Base-by-base conservation (phyloP, 2,329 filamentous ascomycete genomes). In the Calonectria pseudoturangicola region DNA sequence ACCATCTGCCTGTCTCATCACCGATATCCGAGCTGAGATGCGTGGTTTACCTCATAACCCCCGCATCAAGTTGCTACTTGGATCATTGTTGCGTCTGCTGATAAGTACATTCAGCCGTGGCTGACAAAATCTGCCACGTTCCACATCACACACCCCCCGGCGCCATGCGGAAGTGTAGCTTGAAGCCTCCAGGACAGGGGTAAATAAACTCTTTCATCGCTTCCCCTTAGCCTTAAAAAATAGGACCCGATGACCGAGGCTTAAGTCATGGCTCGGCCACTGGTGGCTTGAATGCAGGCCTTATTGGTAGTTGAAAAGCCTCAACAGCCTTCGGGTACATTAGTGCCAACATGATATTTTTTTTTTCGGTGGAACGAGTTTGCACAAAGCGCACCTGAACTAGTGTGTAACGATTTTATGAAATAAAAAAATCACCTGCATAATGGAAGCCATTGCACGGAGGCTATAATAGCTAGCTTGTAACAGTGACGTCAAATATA, bases 81-180 rank as follows among this genome's bases (percentile, higher is more conserved):
- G 36, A 13, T 15, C 36, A 16, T 60, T 60, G 2, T 18, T 36
- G 27, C 33, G n/a, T 60, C 54, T 41, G 54, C 21, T 60, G 33
- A 60, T 41, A 12, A 27, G 54, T 60, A 60, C 54, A 41, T 60
- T 60, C 54, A 60, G 54, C 54, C 33, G 36, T 60, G 54, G 54
- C 54, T 60, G 21, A 60, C 30, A 33, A 41, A 25, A 60, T 41
- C 54, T 60, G 33, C 54, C 54, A 60, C 54, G 36, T 60, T 41
- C n/a, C 18, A 30, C 27, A 15, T 39, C 33, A 16, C 54, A 7
- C 54, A n/a, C 33, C 54, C 36, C n/a, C 13, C 33, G 21, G 21
- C 21, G 21, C 21, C 21, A 33, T 16, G 33, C 33, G 13, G 21
- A 41, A 60, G 33, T 41, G 39, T 39, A 41, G 33, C 39, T 33